Evolutionary conservation across 371 early-diverging fungal species (phyloP), one percentile per base, ranked within the genome.

Genomic region (Massospora cicadina): DNA sequence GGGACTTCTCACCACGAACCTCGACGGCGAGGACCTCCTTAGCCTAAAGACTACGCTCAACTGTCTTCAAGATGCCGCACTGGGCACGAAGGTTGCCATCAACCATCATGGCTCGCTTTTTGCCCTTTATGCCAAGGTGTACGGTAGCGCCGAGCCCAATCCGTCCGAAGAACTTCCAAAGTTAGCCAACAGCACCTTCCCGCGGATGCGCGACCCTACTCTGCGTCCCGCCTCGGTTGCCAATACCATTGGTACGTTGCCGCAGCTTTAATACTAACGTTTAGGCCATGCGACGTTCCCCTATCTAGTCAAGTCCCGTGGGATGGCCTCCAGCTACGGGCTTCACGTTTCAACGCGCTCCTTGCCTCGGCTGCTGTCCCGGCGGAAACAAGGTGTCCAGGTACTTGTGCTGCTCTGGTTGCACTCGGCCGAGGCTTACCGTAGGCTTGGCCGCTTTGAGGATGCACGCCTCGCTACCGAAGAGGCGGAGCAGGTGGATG

Each of bases 401-500:
- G 72, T 72, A 33, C 71, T 81, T 63, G 71, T 71, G 23, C 65
- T 70, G 21, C 68, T 79, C 57, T 79, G 88, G 88, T 74, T 86
- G 29, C 60, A 79, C n/a, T 80, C 85, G 0, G 85, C 86, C 0
- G 68, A 76, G 0, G 72, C 76, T 12, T 86, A 81, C 66, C 71
- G 81, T 26, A 68, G 76, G 21, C 71, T 81, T 26, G 77, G 75
- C 12, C 76, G 78, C 30, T 63, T 76, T 55, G 83, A 83, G 7
- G 87, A 86, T 64, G 82, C 86, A 0, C 67, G 71, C 26, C 79
- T 81, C 27, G 83, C 87, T 1, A 70, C 83, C 21, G 77, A 82
- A 58, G 86, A 84, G 66, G 88, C 86, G 0, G 82, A 86, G 65
- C 71, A 75, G 24, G 71, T 77, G 2, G 78, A 81, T 30, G 61